Evolutionary conservation across 139 green algal genomes (phyloP).

Genomic region (Edaphochlamys debaryana): DNA sequence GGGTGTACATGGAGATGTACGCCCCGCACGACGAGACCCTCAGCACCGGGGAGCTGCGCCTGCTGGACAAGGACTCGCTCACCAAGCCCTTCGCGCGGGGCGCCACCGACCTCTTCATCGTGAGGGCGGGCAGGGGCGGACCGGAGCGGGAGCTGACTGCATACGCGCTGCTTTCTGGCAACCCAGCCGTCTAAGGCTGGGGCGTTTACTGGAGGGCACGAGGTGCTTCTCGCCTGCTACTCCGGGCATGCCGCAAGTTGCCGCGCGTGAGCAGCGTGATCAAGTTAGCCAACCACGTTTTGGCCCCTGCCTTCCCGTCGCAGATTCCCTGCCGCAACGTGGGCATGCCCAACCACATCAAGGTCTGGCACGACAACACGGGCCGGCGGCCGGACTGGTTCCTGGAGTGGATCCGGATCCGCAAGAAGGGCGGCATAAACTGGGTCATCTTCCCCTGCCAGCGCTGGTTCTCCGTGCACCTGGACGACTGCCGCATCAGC

Average conservation of each 20-base stretch:
- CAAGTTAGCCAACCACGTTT: too few relatives aligned
- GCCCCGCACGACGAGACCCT: constrained; percentile 43
- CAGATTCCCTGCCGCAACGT: constrained; percentile 62
- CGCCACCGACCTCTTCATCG: constrained; percentile 56
- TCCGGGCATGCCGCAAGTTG: too few relatives aligned
- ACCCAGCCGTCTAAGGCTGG: too few relatives aligned
- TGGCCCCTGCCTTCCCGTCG: too few relatives aligned
- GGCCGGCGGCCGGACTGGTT: constrained; percentile 74
- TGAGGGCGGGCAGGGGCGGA: not conserved
- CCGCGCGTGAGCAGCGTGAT: too few relatives aligned
- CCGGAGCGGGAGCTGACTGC: not conserved
- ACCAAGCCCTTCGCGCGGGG: constrained; percentile 42
- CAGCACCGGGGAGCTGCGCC: constrained; percentile 51
- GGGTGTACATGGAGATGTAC: constrained; percentile 72
- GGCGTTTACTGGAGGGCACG: too few relatives aligned
- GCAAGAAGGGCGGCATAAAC: constrained; percentile 53
- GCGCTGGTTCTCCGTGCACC: constrained; percentile 71
- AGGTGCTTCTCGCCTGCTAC: too few relatives aligned
- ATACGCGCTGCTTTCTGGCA: too few relatives aligned
- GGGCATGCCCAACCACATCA: constrained; percentile 58
- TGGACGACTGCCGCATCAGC: constrained; percentile 70
- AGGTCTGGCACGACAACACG: constrained; percentile 78
- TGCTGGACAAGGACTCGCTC: constrained; percentile 50
- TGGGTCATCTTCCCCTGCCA: constrained; percentile 69
- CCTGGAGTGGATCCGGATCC: constrained; percentile 71